Conservation (phyloP, 2,329 filamentous ascomycete genomes). For the Hypoxylon sp. region DNA sequence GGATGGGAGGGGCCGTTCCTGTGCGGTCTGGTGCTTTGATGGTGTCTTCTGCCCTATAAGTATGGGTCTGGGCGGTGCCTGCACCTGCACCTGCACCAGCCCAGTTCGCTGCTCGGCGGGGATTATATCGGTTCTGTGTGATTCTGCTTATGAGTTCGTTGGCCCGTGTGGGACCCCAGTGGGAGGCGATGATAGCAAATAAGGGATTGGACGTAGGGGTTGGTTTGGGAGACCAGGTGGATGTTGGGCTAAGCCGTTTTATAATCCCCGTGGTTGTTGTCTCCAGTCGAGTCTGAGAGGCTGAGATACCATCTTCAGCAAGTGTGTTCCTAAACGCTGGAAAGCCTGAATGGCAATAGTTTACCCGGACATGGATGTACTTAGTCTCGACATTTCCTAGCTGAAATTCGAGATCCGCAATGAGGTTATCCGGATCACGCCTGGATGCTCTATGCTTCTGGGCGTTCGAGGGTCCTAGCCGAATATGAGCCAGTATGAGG, state of each 20-base stretch:
- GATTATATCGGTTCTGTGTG: constrained; percentile 32
- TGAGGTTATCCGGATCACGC: constrained; percentile 67
- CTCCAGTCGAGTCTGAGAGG: constrained; percentile 64
- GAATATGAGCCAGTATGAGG: constrained; percentile 65
- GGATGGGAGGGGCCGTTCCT: constrained; percentile 34
- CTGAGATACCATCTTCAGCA: constrained; percentile 54
- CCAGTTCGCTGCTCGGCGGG: constrained; percentile 16
- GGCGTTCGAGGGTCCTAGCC: constrained; percentile 51
- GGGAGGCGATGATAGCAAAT: constrained; percentile 61
- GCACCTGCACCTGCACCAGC: constrained; percentile 5
- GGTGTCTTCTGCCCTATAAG: constrained; percentile 6
- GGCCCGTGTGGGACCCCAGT: constrained; percentile 65
- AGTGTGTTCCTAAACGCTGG: constrained; percentile 53
- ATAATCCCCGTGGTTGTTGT: constrained; percentile 68
- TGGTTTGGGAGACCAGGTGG: constrained; percentile 66
- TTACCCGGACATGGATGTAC: constrained; percentile 67
- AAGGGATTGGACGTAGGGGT: constrained; percentile 58
- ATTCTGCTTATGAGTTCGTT: constrained; percentile 59
- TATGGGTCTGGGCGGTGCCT: background rate
- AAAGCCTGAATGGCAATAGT: constrained; percentile 71
- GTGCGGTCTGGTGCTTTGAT: constrained; percentile 5
- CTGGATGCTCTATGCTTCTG: constrained; percentile 48
- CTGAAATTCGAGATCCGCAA: constrained; percentile 71
- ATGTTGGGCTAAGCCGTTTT: constrained; percentile 63
- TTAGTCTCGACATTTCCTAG: constrained; percentile 64